Base-by-base conservation (phyloP, 2,329 filamentous ascomycete species). In the Neoarthrinium moseri region DNA sequence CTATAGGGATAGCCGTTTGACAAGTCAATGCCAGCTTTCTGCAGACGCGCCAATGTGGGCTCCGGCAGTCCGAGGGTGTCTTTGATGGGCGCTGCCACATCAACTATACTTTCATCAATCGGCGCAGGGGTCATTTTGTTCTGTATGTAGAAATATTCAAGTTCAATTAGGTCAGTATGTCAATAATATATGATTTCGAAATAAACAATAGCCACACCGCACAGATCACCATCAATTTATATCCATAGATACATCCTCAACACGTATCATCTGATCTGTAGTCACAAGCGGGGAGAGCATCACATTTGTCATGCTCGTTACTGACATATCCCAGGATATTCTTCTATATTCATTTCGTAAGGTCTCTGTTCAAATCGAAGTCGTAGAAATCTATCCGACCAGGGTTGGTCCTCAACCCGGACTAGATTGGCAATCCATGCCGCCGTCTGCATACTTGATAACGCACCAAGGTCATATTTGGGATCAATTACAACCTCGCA, bases 1-100 rank as follows among this genome's bases (percentile, higher is more conserved):
- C 84, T 78, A 55, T 89, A 88, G 0, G 86, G 86, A 52, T 89
- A 89, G 1, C 86, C 86, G 1, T 80, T 67, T 1, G 82, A 85
- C 2, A 89, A 70, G 58, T 90, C 84, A 43, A 89, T 76, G 2
- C 82, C 84, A 0, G 83, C 84, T 50, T 86, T 87, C 53, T 81
- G 78, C 1, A 89, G 71, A 4, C 86, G 75, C 39, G 73, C 68
- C 1, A 74, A 72, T 1, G 84, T 69, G 1, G 77, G 55, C 8
- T 72, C 72, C 3, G 86, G 86, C 6, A 89, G 69, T 1, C 72
- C 74, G 1, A 90, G 70, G 0, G 68, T 82, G 58, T 88, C 83
- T 56, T 87, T 89, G 51, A 67, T 74, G 1, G 78, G 85, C 49
- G 77, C 66, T 6, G 75, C 78, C 12, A 82, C 77, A 58, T 89